Conservation (phyloP, 2,329 filamentous ascomycete species). For the Alternaria ventricosa region DNA sequence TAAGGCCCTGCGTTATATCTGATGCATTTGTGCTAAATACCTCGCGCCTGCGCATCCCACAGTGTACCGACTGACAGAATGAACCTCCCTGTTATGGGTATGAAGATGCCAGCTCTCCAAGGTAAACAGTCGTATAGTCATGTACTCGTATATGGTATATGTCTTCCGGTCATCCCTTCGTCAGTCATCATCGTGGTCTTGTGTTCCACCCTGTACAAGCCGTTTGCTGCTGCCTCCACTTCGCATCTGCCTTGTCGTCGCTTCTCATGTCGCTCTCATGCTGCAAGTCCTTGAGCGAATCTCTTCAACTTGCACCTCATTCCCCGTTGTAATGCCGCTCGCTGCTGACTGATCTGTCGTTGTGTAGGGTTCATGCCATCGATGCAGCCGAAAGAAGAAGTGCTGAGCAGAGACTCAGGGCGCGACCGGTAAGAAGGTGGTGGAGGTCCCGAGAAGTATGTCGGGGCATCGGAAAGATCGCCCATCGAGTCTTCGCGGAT, state of each 20-base stretch:
- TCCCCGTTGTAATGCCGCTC: constrained; percentile 26
- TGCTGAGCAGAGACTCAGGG: constrained; percentile 37
- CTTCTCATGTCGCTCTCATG: constrained; percentile 18
- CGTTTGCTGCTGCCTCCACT: neutral
- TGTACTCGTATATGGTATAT: neutral
- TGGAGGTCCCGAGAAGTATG: constrained; percentile 39
- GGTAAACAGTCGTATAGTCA: neutral
- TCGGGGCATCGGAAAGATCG: constrained; percentile 42
- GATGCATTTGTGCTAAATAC: neutral
- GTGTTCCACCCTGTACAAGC: neutral
- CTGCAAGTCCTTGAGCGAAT: constrained; percentile 31
- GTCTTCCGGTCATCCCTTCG: neutral
- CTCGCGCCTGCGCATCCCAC: neutral
- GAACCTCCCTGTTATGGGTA: neutral
- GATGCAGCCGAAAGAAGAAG: constrained; percentile 46
- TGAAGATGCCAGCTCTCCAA: constrained; percentile 4
- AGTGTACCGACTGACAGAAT: neutral
- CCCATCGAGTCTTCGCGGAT: constrained; percentile 39
- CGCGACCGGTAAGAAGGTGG: constrained; percentile 46
- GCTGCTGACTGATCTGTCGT: constrained; percentile 35
- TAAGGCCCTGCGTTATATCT: neutral
- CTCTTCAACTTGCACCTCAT: constrained; percentile 39
- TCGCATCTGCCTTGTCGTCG: neutral
- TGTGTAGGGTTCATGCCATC: constrained; percentile 41
- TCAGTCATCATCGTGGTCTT: neutral